Conservation (phyloP, 257 asterid species). For the Petunia secreta region DNA sequence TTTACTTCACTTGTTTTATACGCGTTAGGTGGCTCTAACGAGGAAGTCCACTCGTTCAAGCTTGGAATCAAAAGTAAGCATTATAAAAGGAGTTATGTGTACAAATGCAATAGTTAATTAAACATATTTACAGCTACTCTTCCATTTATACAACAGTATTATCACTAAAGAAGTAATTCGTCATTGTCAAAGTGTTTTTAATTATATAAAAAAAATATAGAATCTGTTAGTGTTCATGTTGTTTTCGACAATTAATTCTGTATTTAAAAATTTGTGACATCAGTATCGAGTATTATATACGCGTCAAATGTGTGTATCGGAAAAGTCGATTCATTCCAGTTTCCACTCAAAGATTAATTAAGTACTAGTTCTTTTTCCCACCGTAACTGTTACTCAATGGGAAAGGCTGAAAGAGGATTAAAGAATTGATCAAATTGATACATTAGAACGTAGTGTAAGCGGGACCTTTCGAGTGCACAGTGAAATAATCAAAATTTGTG, state of each 20-base stretch:
- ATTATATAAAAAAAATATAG: no score
- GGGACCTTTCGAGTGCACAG: no score
- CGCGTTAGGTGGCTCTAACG: background rate
- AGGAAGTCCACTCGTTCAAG: background rate
- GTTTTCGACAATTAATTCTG: no score
- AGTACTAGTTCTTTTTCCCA: background rate
- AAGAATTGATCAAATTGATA: background rate
- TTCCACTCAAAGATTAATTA: slow-evolving; percentile 18
- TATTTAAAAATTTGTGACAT: no score
- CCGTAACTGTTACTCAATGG: background rate
- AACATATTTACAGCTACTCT: background rate
- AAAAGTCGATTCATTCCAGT: slow-evolving; percentile 25
- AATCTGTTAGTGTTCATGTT: no score
- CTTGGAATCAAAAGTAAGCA: background rate
- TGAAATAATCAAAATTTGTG: no score
- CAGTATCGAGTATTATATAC: no score
- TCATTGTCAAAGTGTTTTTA: no score
- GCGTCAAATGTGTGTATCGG: background rate
- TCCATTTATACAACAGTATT: background rate
- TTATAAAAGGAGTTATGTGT: no score
- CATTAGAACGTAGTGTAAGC: background rate
- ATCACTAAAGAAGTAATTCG: background rate
- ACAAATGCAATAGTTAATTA: background rate
- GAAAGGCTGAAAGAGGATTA: background rate
- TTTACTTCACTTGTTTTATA: background rate